Conservation (phyloP, 805 yeast genomes). For the Lipomyces starkeyi region DNA sequence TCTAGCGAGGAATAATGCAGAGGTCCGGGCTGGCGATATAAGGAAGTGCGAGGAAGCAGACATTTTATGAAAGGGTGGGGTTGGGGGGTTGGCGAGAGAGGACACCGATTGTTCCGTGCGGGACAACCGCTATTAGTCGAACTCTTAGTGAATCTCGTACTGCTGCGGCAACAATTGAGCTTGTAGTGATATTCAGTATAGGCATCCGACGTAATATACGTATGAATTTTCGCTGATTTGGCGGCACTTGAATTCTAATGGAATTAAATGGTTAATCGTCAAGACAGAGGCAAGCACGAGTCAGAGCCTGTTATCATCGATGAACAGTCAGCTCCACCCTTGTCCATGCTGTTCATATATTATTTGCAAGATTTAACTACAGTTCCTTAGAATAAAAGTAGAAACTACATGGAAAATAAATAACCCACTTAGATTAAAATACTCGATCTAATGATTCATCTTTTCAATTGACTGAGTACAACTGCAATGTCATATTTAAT, state of each 20-base stretch:
- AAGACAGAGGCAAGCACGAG: not conserved
- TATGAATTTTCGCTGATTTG: not conserved
- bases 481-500: too few species aligned
- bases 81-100: not conserved
- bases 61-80: not conserved
- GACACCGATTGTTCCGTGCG: not conserved
- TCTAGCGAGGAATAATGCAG: not conserved
- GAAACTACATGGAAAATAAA: too few species aligned
- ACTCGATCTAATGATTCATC: too few species aligned
- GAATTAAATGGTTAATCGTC: not conserved
- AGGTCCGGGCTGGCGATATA: not conserved
- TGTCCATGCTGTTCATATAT: too few species aligned
- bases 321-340: too few species aligned
- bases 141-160: not conserved
- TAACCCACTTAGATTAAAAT: too few species aligned
- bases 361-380: too few species aligned
- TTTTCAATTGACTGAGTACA: too few species aligned
- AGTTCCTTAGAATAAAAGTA: too few species aligned
- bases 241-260: not conserved
- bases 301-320: not conserved
- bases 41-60: not conserved
- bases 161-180: too few species aligned
- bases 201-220: not conserved
- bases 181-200: too few species aligned
- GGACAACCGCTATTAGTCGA: not conserved